Evolutionary conservation across 805 yeast genomes (phyloP), one percentile per base, ranked within the genome.

Genomic region (Hanseniaspora hatyaiensis): DNA sequence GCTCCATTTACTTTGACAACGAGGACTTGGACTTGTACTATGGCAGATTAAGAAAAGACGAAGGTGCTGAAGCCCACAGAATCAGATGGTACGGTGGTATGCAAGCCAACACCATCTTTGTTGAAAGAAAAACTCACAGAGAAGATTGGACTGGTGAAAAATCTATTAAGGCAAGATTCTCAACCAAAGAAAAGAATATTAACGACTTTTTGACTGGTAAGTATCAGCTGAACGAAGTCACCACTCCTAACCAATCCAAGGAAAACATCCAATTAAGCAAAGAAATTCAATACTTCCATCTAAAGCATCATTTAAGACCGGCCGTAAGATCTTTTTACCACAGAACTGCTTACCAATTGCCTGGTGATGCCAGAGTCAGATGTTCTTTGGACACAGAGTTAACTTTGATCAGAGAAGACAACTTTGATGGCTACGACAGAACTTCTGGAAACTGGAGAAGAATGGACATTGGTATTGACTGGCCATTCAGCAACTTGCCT

Each of bases 111-210:
- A 84, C 83, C 34, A 84, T 89, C 49, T 92, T 92, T 54, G 95
- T 89, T 40, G 99, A 92, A 67, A 77, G 98, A 65, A 92, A 92
- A 65, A 92, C 99, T 5, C 98, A 92, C 62, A 77, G 98, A 65
- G 98, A 92, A 65, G 99, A 92, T 69, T 89, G 98, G 98, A 92
- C 99, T 2, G 99, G 99, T 57, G 98, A 92, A 65, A 89, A 89
- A 66, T 85, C 96, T n/a, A 98, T 92, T 54, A 92, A 92, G 67
- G 97, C 97, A 4, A 76, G 98, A 63, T 92, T 92, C 66, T 80
- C 89, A 18, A 67, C 92, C 55, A 92, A 88, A 64, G 98, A 92
- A 63, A 85, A 82, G 63, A 75, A 86, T 59, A 87, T 89, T 43
- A 92, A 92, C 61, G 77, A 78, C 43, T 92, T 86, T 63, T 63